A percentile compares a stretch with the other conserved stretches of the same genome.
These are phyloP conservation scores for Lentinula boryana DNA, from an alignment of 768 basidiomycete species.

Conservation along the genomic window DNA sequence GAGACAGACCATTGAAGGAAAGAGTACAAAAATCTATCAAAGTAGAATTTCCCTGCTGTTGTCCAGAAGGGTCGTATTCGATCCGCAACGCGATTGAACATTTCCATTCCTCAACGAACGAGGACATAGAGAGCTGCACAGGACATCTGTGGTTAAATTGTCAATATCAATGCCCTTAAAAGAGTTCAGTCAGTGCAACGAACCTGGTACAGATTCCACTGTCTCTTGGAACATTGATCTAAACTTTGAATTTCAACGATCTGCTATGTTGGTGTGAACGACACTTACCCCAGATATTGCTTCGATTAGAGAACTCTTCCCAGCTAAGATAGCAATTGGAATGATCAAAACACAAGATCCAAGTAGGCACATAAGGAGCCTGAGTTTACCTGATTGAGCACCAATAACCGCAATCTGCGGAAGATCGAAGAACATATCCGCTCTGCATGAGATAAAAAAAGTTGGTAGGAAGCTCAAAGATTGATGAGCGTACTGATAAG, in stretches of 20 bases:
- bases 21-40: neutral
- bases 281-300: constrained; percentile 32
- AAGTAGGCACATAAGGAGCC: constrained; percentile 2
- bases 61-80: neutral
- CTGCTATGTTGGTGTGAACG: neutral
- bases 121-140: constrained; percentile 15
- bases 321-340: constrained; percentile 18
- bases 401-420: constrained; percentile 36
- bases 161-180: neutral
- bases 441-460: constrained; percentile 18
- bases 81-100: neutral
- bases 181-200: neutral
- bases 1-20: neutral
- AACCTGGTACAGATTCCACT: constrained; percentile 57
- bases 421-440: constrained; percentile 17
- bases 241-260: neutral
- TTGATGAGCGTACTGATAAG: neutral
- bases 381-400: constrained; percentile 29
- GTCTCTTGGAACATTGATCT: constrained; percentile 60
- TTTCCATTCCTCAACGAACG: constrained; percentile 1
- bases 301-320: constrained; percentile 37
- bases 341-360: neutral
- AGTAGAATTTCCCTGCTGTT: neutral
- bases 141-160: constrained; percentile 12
- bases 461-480: neutral